phyloP scores from a whole-genome alignment of 202 grass and related monocot species.

The Zizania palustris region DNA sequence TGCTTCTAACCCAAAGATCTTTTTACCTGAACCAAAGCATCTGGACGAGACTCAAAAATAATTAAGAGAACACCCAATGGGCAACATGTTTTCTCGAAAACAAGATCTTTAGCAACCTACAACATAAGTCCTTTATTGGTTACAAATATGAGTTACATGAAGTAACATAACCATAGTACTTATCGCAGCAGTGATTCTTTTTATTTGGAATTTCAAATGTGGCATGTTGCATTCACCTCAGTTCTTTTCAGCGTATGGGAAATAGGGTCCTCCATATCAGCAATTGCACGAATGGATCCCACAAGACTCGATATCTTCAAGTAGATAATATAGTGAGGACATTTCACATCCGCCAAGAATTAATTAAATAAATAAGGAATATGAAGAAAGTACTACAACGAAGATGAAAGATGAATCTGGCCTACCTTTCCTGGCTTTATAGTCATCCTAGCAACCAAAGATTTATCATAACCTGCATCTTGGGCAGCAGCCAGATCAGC shows the following conservation, averaged over 20 bases:
- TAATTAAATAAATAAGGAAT: neutral
- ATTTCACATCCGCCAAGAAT: neutral
- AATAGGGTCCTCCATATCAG: conserved; percentile 96
- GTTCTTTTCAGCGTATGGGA: conserved; percentile 83
- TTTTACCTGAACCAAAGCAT: conserved; percentile 94
- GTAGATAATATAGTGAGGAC: conserved; percentile 27
- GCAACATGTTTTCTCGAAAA: conserved; percentile 85
- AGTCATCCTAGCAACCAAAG: conserved; percentile 87
- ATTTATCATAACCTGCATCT: conserved; percentile 74
- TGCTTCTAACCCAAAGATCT: neutral
- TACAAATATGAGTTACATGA: conserved; percentile 17
- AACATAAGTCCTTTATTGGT: conserved; percentile 22
- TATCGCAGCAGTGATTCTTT: neutral
- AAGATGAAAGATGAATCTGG: conserved; percentile 23
- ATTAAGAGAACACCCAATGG: conserved; percentile 91
- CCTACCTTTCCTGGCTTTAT: conserved; percentile 82
- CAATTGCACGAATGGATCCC: conserved; percentile 75
- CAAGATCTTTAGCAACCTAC: conserved; percentile 87
- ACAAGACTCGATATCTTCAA: conserved; percentile 79
- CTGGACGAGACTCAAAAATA: conserved; percentile 95
- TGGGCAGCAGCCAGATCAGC: conserved; percentile 73
- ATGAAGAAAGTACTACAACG: neutral
- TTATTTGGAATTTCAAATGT: conserved; percentile 12
- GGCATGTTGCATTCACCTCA: conserved; percentile 57
- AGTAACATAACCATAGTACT: neutral